Base-by-base conservation (phyloP, 192 early-diverging fungal species). In the Umbelopsis vinacea region DNA sequence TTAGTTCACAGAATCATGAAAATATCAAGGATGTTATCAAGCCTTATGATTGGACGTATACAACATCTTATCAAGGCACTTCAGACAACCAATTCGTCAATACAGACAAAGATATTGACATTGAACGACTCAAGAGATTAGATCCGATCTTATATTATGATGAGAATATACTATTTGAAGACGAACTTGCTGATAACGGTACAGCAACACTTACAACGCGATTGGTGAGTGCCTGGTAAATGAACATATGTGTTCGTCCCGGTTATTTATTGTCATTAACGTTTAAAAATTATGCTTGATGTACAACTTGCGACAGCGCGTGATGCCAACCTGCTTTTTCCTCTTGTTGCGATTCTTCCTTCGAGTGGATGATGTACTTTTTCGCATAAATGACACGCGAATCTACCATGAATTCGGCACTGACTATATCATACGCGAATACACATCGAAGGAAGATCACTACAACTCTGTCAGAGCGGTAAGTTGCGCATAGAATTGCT, bases 31-130 rank as follows among this genome's bases (percentile, higher is more conserved):
- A 95, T 73, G 88, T 93, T n/a, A 81, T 93, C 63, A 95, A 92
- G 69, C 96, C 96, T 12, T 99, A 97, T 69, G 97, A 99, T 78
- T 99, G 97, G 97, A 99, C 97, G 0, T 97, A 94, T 69, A 84
- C 92, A 5, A 96, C 96, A 29, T 79, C 82, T 17, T 96, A 97
- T 84, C 78, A 76, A 24, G 95, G 96, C 19, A 88, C 92, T 6
- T 60, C 79, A 19, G 29, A 15, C 2, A 52, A 33, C 23, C 55
- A 53, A 21, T 38, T 67, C 17, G 46, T 12, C 14, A 29, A 54
- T 37, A 73, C 77, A 3, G 43, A 67, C 6, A 73, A 84, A 6
- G 48, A 63, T 8, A 94, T 99, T 69, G 90, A 98, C 81, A 84
- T 95, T 24, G 88, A 89, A 8, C 85, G 86, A 57, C 87, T 99